phyloP scores from a whole-genome alignment of 2,329 filamentous ascomycete genomes.

The Claviceps cyperi region DNA sequence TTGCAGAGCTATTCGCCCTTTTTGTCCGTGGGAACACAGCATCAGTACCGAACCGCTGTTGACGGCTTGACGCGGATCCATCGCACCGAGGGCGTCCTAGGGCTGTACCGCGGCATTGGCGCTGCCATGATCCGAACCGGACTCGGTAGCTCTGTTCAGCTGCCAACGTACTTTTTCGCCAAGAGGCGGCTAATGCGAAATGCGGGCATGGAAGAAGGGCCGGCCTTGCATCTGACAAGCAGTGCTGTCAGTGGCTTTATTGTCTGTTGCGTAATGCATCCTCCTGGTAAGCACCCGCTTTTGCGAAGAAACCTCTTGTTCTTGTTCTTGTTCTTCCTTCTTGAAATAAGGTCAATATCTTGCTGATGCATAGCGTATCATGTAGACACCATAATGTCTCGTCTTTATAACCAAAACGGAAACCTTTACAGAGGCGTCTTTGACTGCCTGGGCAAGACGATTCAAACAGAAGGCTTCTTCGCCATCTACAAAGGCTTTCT shows the following conservation, averaged over 20 bases:
- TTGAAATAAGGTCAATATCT: not conserved
- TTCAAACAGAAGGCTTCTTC: constrained; percentile 78
- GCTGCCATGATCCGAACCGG: constrained; percentile 94
- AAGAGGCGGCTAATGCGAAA: constrained; percentile 75
- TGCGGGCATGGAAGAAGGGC: constrained; percentile 79
- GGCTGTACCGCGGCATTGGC: constrained; percentile 78
- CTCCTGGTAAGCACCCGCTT: constrained; percentile 49
- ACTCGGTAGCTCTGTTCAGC: constrained; percentile 87
- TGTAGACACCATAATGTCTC: constrained; percentile 88
- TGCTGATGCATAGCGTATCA: constrained; percentile 5
- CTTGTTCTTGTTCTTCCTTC: too few species aligned
- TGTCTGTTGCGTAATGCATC: constrained; percentile 96
- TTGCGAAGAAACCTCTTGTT: not conserved
- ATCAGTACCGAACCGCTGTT: constrained; percentile 71
- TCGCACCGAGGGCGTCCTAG: constrained; percentile 57
- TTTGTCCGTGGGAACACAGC: constrained; percentile 91
- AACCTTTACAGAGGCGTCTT: constrained; percentile 91
- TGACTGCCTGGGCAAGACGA: constrained; percentile 81
- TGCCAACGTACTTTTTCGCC: constrained; percentile 96
- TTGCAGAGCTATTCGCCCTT: constrained; percentile 89
- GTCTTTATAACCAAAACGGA: constrained; percentile 96
- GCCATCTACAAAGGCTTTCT: constrained; percentile 98
- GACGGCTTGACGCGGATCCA: constrained; percentile 78
- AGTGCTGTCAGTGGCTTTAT: constrained; percentile 87
- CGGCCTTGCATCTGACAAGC: constrained; percentile 74